Base-by-base conservation (phyloP, 1,284 basidiomycete species). In the Somion occarium region DNA sequence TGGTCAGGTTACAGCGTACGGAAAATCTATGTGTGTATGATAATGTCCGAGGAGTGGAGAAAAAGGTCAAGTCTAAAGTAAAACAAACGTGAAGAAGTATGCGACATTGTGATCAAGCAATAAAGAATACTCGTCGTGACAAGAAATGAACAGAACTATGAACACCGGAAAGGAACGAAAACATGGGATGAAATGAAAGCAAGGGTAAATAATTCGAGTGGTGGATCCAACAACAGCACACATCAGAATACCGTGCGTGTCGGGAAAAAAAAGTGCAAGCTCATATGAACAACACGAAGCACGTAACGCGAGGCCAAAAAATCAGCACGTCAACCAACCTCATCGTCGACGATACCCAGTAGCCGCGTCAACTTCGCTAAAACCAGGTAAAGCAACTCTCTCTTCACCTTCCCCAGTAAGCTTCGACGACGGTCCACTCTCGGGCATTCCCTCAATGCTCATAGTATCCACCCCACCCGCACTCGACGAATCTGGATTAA, bases 321-420 rank as follows among this genome's bases (percentile, higher is more conserved):
- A 9, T 18, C 39, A 15, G 7, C 39, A 18, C 39, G 18, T 19
- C 39, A 15, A 9, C 39, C 7, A 41, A 22, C 5, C 22, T 48
- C 46, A 48, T 25, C 20, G 48, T 46, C 53, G 51, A 26, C 53
- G 58, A 30, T 61, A 55, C 22, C 67, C 62, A 37, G 76, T 68
- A 27, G 78, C 78, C 43, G 79, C 79, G 62, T 81, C 80, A 53
- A 85, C 78, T 68, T 78, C 73, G 64, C 76, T 80, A 64, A 85
- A 83, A 37, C 78, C 73, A 12, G 82, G 81, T 57, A 85, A 61
- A 65, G 75, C 78, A 23, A 69, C 66, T 50, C 63, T 64, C 58
- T 61, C 58, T 43, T 58, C 49, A 56, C 58, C 61, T 37, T 52
- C 55, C n/a, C n/a, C n/a, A n/a, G n/a, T n/a, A n/a, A n/a, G n/a